Conservation (phyloP, 805 yeast genomes). For the Candida ascalaphidarum region DNA sequence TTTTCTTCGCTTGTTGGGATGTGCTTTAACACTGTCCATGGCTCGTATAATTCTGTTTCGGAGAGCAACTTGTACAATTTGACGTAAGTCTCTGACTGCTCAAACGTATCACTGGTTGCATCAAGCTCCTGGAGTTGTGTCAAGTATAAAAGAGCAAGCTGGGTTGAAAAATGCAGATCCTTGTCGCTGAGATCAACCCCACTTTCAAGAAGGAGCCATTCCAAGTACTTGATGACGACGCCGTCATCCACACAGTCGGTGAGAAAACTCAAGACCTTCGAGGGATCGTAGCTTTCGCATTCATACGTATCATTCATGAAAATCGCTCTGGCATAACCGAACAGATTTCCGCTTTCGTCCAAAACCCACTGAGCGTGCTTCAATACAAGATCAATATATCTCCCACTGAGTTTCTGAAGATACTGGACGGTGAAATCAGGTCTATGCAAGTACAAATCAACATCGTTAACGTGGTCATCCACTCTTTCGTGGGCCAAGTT, state of each 20-base stretch:
- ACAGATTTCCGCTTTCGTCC: conserved; percentile 8
- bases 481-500: conserved; percentile 12
- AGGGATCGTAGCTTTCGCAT: conserved; percentile 48
- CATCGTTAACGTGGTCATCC: conserved; percentile 8
- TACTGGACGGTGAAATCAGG: conserved; percentile 45
- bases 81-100: conserved; percentile 11
- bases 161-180: conserved; percentile 24
- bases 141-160: conserved; percentile 24
- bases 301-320: conserved; percentile 61
- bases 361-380: conserved; percentile 49
- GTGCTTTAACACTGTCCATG: conserved; percentile 24
- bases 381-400: conserved; percentile 46
- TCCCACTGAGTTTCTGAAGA: conserved; percentile 44
- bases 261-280: conserved; percentile 47
- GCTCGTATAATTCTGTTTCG: conserved; percentile 23
- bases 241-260: conserved; percentile 10
- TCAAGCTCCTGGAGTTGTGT: conserved; percentile 10
- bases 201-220: conserved; percentile 32
- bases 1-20: conserved; percentile 24
- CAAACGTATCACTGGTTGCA: conserved; percentile 4
- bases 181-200: conserved; percentile 15
- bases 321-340: conserved; percentile 32
- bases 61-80: conserved; percentile 26
- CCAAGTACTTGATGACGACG: conserved; percentile 34
- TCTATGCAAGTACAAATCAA: conserved; percentile 22